Base-by-base conservation (phyloP, 768 basidiomycete species). In the Scleroderma bovista region DNA sequence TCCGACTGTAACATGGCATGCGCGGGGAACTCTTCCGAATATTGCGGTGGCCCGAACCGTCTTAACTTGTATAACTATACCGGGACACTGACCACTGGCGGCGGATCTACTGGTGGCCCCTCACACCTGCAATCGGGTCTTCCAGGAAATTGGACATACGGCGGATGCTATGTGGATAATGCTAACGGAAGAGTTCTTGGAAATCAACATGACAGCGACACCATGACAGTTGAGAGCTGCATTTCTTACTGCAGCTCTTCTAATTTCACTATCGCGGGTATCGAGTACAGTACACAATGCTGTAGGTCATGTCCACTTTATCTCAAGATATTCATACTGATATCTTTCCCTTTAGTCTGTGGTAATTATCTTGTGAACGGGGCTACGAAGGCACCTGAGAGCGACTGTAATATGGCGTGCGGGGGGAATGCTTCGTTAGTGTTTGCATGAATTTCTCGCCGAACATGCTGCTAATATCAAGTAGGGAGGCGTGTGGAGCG, bases 381-480 rank as follows among this genome's bases (percentile, higher is more conserved):
- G 10, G 88, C 86, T 1, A 77, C 74, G 1, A 43, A 58, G 15
- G 76, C 75, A 0, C 53, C 70, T 1, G 75, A 76, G 1, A 64
- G 69, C 3, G 74, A 74, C 32, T 94, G 92, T 60, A 79, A 76
- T 61, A 88, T 85, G 84, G 74, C 72, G 0, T 94, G 92, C 53
- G 75, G 75, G 16, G 92, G 88, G 20, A 83, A 81, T 51, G 34
- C 78, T 11, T 72, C 77, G 86, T 86, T 54, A 57, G 83, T 62
- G 0, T 37, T 36, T 36, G 7, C 29, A 0, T 41, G 15, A 42
- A 15, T 34, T 17, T 47, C n/a, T 17, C 24, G 12, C 34, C 6
- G 12, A 23, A 24, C 20, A 34, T 53, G n/a, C 52, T 31, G n/a
- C 46, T 56, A n/a, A 53, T 48, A 34, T 51, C 24, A 23, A 50